These are phyloP conservation scores for Trichoderma sp. DNA, from an alignment of 2,329 filamentous ascomycete species.

Conservation along the genomic window DNA sequence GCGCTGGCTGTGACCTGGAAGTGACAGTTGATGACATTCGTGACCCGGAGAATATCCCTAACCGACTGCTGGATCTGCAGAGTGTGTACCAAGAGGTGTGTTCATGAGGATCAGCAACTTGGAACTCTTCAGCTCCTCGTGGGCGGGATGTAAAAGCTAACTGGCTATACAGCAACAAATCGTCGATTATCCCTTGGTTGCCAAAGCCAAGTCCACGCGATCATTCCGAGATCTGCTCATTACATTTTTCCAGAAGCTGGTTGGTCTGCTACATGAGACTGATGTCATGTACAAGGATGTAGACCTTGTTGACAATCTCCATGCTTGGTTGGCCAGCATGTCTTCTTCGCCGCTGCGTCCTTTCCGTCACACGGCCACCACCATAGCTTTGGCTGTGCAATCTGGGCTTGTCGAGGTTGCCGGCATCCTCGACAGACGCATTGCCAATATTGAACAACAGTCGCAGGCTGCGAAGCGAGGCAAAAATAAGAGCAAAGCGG, in stretches of 20 bases:
- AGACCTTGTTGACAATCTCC: constrained; percentile 80
- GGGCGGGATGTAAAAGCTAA: constrained; percentile 27
- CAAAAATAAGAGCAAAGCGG: constrained; percentile 74
- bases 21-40: constrained; percentile 80
- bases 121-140: not conserved
- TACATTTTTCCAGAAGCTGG: constrained; percentile 73
- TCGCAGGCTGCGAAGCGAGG: constrained; percentile 69
- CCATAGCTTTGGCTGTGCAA: constrained; percentile 76
- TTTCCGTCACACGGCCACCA: constrained; percentile 90
- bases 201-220: constrained; percentile 70
- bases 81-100: constrained; percentile 74
- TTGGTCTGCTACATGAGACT: constrained; percentile 77
- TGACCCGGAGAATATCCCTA: constrained; percentile 82
- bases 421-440: constrained; percentile 64
- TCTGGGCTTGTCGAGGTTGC: constrained; percentile 73
- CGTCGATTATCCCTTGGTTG: constrained; percentile 87
- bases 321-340: constrained; percentile 87
- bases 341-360: constrained; percentile 83
- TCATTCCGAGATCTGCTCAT: constrained; percentile 76
- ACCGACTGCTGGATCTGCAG: constrained; percentile 78
- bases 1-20: constrained; percentile 76
- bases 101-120: not conserved
- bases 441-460: constrained; percentile 74
- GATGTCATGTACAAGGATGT: constrained; percentile 74
- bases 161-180: constrained; percentile 58